Base-by-base conservation (phyloP, 192 early-diverging fungal species). In the Backusella psychrophila region DNA sequence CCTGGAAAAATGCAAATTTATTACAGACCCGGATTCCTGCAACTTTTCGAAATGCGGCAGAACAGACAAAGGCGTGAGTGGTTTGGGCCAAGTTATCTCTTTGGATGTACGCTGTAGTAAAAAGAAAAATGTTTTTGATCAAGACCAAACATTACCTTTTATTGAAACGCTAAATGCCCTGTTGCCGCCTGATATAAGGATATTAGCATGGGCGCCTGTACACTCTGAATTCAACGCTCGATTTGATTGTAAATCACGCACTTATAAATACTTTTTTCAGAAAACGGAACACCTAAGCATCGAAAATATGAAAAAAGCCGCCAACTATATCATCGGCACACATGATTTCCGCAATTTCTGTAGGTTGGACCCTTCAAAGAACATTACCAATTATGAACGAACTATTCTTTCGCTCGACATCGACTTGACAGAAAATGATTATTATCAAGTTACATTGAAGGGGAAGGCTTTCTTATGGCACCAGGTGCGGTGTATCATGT, bases 301-400 rank as follows among this genome's bases (percentile, higher is more conserved):
- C 52, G 86, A 79, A 4, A 75, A 70, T 3, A 99, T 99, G 97
- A 86, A 85, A 26, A 78, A 90, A 8, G 95, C 93, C 0, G 93
- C 94, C 5, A 59, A 74, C n/a, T 74, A 80, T 36, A 93, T 92
- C 72, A 71, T 93, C 65, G 97, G 97, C 8, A 84, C 89, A 9
- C 95, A 96, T 75, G 96, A 99, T 80, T 99, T 95, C 76, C 91
- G 97, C 67, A 93, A 97, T 82, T 97, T 99, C 82, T 99, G 97
- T 82, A 96, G 95, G 81, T 82, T 97, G 56, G 96, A 99, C 85
- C 89, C 93, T 0, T 84, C 91, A 41, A 96, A 97, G 78, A 89
- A 93, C 78, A 91, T 96, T 33, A 84, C 78, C 15, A 92, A 90
- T 80, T 97, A 93, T 85, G 89, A 92, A 69, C 91, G 96, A 8